Evolutionary conservation across 2,329 filamentous ascomycete species (phyloP).

Genomic region (Diaporthe capsici): DNA sequence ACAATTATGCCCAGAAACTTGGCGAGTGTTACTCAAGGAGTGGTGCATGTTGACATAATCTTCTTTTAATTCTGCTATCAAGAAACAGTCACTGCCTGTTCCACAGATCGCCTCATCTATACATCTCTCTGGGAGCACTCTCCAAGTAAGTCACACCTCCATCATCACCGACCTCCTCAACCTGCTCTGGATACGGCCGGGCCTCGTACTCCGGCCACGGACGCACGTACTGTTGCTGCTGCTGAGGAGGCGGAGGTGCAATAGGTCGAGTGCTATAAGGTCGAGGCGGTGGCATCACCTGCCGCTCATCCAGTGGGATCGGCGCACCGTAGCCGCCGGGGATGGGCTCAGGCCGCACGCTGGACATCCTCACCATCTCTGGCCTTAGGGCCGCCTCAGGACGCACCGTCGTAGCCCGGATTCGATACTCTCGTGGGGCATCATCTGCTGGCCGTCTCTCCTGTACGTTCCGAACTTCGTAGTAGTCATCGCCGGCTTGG

Average conservation of each 20-base stretch:
- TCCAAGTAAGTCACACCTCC: conserved; percentile 50
- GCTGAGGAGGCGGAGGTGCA: conserved; percentile 35
- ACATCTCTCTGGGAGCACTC: conserved; percentile 36
- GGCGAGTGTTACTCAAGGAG: background rate
- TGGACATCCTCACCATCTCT: conserved; percentile 58
- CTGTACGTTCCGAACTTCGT: conserved; percentile 60
- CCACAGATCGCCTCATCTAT: conserved; percentile 31
- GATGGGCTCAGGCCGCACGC: conserved; percentile 68
- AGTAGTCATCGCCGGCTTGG: conserved; percentile 60
- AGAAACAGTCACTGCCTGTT: background rate
- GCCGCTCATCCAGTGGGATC: conserved; percentile 52
- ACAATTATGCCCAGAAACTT: background rate
- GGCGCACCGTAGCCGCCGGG: conserved; percentile 61
- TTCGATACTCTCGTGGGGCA: conserved; percentile 65
- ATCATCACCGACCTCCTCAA: conserved; percentile 47
- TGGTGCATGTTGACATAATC: background rate
- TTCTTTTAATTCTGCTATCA: conserved; percentile 4
- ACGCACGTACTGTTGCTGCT: conserved; percentile 39
- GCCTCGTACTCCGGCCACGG: conserved; percentile 41
- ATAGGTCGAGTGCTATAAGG: conserved; percentile 55
- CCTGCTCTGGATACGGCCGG: conserved; percentile 33
- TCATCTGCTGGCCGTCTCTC: conserved; percentile 62
- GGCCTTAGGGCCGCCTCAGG: conserved; percentile 60
- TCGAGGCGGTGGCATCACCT: conserved; percentile 48
- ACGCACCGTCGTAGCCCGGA: conserved; percentile 68